These are phyloP conservation scores for Eutrema yunnanense DNA, from an alignment of 345 rosid genomes.

Conservation along the genomic window DNA sequence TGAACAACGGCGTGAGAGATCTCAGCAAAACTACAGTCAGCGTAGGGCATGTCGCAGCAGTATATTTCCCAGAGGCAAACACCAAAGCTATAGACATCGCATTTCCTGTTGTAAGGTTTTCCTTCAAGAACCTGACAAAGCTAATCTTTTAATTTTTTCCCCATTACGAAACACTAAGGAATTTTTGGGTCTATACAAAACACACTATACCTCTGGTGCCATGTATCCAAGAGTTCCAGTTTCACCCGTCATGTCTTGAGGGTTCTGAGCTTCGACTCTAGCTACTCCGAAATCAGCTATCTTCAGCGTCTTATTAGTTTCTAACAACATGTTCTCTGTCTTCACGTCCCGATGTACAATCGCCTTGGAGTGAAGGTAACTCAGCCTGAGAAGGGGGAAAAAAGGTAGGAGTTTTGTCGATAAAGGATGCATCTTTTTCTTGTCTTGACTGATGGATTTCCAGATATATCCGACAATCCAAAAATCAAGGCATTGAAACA, in stretches of 20 bases:
- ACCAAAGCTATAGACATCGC: slow-evolving; percentile 85
- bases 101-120: slow-evolving; percentile 72
- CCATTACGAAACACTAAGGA: not conserved
- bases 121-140: slow-evolving; percentile 65
- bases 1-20: slow-evolving; percentile 71
- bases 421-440: not conserved
- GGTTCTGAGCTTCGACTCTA: slow-evolving; percentile 85
- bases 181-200: not conserved
- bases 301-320: slow-evolving; percentile 53
- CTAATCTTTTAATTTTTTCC: not conserved
- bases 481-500: too few relatives aligned
- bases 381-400: slow-evolving; percentile 37
- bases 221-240: slow-evolving; percentile 86
- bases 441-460: too few relatives aligned
- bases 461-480: too few relatives aligned
- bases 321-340: slow-evolving; percentile 75
- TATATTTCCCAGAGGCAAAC: slow-evolving; percentile 86
- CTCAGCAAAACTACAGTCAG: slow-evolving; percentile 67
- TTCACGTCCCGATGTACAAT: slow-evolving; percentile 82
- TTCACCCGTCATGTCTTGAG: slow-evolving; percentile 87
- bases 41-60: slow-evolving; percentile 83
- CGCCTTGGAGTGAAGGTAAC: slow-evolving; percentile 73
- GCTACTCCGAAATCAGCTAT: slow-evolving; percentile 90
- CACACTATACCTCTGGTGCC: slow-evolving; percentile 70
- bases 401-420: not conserved